These are phyloP conservation scores for Cystofilobasidium ferigula DNA, from an alignment of 768 basidiomycete genomes.

Conservation along the genomic window DNA sequence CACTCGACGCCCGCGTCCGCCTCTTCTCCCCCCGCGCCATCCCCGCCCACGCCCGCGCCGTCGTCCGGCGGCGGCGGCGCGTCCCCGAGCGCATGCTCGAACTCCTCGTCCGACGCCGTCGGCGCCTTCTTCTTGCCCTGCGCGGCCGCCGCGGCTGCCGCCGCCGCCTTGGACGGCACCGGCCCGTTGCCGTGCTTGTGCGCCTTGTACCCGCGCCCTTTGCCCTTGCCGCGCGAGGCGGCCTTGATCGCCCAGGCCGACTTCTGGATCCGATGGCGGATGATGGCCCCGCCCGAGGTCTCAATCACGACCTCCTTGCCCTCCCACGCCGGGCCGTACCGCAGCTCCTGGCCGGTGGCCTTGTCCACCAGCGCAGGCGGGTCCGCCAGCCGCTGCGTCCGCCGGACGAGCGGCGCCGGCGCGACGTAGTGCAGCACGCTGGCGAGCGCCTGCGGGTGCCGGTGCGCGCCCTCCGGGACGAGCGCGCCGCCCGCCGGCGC, in stretches of 20 bases:
- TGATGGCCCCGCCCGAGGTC: not conserved
- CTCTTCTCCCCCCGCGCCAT: not conserved
- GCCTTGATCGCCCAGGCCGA: not conserved
- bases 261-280: not conserved
- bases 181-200: too few relatives aligned
- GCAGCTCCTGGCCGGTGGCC: not conserved
- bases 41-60: not conserved
- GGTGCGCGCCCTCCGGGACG: not conserved
- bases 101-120: not conserved
- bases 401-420: not conserved
- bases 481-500: not conserved
- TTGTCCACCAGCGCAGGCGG: not conserved
- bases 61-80: not conserved
- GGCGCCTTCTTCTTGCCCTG: not conserved
- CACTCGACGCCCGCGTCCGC: not conserved
- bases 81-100: not conserved
- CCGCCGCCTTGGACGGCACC: too few relatives aligned
- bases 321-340: not conserved
- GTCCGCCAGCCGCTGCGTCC: not conserved
- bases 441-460: not conserved
- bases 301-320: not conserved
- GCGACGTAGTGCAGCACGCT: conserved; percentile 1
- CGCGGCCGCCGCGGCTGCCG: too few relatives aligned
- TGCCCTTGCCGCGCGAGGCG: not conserved
- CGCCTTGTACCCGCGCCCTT: too few relatives aligned